These are phyloP conservation scores for Plasmodium ovale DNA, from an alignment of 169 alveolate species.

Conservation along the genomic window DNA sequence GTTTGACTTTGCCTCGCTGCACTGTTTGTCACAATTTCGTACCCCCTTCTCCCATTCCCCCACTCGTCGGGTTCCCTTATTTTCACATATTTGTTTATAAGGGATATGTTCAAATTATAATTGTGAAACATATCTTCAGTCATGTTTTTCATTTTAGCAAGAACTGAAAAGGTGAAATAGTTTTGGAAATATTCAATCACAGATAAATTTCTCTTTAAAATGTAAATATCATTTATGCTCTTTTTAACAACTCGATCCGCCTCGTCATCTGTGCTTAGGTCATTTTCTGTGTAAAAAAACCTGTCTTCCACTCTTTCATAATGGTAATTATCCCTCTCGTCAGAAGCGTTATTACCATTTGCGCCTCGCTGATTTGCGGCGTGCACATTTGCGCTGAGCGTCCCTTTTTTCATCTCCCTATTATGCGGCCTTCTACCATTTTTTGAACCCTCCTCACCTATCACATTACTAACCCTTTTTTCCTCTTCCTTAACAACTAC, in stretches of 20 bases:
- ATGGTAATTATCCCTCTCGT: background rate
- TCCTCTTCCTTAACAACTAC: background rate
- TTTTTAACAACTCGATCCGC: slow-evolving; percentile 9
- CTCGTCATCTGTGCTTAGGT: slow-evolving; percentile 54
- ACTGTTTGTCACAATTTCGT: background rate
- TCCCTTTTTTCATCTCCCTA: background rate
- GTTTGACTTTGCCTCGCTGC: background rate
- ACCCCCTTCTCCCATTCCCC: background rate
- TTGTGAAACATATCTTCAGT: slow-evolving; percentile 30
- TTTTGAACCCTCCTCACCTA: no score
- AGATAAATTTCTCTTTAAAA: slow-evolving; percentile 51
- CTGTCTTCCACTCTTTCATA: background rate
- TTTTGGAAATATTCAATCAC: slow-evolving; percentile 32
- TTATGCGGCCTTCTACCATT: background rate
- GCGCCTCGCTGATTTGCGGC: background rate
- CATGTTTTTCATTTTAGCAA: slow-evolving; percentile 45
- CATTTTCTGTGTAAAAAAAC: slow-evolving; percentile 48
- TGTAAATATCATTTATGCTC: slow-evolving; percentile 21
- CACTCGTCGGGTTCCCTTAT: background rate
- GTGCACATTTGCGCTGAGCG: background rate
- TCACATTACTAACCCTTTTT: background rate
- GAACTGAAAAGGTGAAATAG: slow-evolving; percentile 33
- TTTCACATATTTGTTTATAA: slow-evolving; percentile 19
- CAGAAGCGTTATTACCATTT: background rate
- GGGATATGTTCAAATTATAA: slow-evolving; percentile 32